phyloP scores from a whole-genome alignment of 2,329 filamentous ascomycete species.

The Sarocladium brachiariae region DNA sequence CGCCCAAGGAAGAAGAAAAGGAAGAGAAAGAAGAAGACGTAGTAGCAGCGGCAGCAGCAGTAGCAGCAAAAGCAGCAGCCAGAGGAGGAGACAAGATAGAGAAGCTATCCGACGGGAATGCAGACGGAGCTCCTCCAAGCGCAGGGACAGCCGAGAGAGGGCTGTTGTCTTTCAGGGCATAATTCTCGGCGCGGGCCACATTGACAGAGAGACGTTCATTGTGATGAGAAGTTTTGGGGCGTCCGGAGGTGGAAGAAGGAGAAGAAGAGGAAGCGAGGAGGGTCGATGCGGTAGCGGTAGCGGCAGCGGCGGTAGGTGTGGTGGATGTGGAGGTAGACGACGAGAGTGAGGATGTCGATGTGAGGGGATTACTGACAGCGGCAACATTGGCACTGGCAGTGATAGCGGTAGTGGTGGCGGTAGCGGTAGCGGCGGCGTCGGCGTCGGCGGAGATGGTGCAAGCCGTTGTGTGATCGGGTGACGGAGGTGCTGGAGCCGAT shows the following conservation, averaged over 20 bases:
- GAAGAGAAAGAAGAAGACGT: not conserved
- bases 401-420: too few relatives aligned
- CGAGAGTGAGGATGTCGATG: not conserved
- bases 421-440: too few relatives aligned
- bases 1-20: not conserved
- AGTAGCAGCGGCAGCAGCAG: conserved; percentile 9
- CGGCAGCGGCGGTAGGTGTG: conserved; percentile 10
- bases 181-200: conserved; percentile 16
- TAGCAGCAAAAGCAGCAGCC: not conserved
- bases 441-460: conserved; percentile 16
- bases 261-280: conserved; percentile 8
- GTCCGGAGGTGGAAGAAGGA: conserved; percentile 15
- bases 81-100: conserved; percentile 9
- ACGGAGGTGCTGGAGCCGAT: conserved; percentile 3
- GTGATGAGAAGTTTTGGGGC: conserved; percentile 15
- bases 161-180: conserved; percentile 12
- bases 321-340: conserved; percentile 14
- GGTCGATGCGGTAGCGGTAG: conserved; percentile 16
- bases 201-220: conserved; percentile 15
- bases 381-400: not conserved
- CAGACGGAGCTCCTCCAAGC: conserved; percentile 18
- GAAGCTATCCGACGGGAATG: conserved; percentile 8
- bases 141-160: conserved; percentile 19
- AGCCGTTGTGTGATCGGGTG: not conserved
- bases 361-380: conserved; percentile 8